Base-by-base conservation (phyloP, 2,329 filamentous ascomycete species). In the Fusarium bulbicola region DNA sequence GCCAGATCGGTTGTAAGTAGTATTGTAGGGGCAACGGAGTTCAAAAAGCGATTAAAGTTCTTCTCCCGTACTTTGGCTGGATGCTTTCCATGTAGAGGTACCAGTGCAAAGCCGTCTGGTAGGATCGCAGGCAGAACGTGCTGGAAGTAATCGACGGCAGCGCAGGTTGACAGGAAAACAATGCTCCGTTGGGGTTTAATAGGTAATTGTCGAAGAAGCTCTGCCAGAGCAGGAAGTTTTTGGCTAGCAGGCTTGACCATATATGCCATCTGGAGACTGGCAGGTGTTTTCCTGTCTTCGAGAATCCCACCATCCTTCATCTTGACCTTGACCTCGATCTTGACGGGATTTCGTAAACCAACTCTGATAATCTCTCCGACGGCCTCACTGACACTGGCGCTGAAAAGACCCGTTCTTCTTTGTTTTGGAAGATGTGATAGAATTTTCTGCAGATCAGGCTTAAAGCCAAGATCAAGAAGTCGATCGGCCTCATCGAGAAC, bases 401-500 rank as follows among this genome's bases (percentile, higher is more conserved):
- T 97, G 83, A 98, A 99, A 0, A 99, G 85, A 1, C 96, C 96
- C 0, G 96, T 99, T 54, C 96, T 89, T 58, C 96, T 88, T 81
- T 99, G 96, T 80, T 99, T 99, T 0, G 96, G 96, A 11, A 99
- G 84, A 21, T 93, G 89, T 1, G 90, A 90, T 28, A 99, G 84
- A 45, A 98, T 97, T 62, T 91, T 93, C 75, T 96, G 94, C 34
- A 99, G 83, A 75, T 97, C 95, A 63, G 93, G 92, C 81, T 97
- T 96, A 83, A 99, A 98, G 11, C 97, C 96, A 28, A 98, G 87
- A 82, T 99, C 96, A 16, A 99, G 86, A 32, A 99, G 85, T 66
- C 96, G 89, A 82, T 99, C 96, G 56, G 95, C 96, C 84, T 99
- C 96, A 79, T 99, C 96, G 40, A 99, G 88, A 7, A 99, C 93